Percentiles rank a stretch among this genome's conserved stretches.
These are phyloP conservation scores for Penicillium steckii DNA, from an alignment of 495 filamentous ascomycete species.

Conservation along the genomic window DNA sequence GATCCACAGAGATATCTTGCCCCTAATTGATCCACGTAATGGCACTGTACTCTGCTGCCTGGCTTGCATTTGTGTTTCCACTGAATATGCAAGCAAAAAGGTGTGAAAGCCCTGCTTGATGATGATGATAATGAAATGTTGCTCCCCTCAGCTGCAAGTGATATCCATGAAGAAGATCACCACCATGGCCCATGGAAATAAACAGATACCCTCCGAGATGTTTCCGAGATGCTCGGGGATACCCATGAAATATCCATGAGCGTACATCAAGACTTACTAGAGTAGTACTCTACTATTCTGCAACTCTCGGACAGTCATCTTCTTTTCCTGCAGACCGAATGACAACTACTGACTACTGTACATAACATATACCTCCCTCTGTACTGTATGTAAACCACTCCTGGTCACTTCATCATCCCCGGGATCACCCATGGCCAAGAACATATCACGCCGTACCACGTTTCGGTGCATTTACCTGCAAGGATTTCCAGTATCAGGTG, in stretches of 20 bases:
- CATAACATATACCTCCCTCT: not conserved
- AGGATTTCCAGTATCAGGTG: constrained; percentile 20
- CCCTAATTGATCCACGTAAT: constrained; percentile 13
- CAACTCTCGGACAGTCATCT: not conserved
- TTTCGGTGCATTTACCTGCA: constrained; percentile 27
- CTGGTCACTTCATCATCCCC: not conserved
- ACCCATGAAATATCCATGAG: not conserved
- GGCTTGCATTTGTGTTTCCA: constrained; percentile 12
- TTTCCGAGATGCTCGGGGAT: not conserved
- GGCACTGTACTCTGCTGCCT: constrained; percentile 10
- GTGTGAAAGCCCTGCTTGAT: too few species aligned
- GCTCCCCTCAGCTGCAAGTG: constrained; percentile 1
- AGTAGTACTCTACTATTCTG: too few species aligned
- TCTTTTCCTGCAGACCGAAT: constrained; percentile 18
- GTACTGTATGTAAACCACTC: too few species aligned
- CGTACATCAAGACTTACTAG: not conserved
- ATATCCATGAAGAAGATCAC: not conserved
- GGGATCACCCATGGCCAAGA: constrained; percentile 19
- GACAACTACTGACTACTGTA: constrained; percentile 1
- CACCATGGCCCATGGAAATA: not conserved
- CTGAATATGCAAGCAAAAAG: not conserved
- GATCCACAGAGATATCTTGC: constrained; percentile 5
- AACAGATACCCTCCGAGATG: not conserved
- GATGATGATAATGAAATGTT: not conserved
- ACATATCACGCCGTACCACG: constrained; percentile 32